Evolutionary conservation across 2,329 filamentous ascomycete genomes (phyloP).

Genomic region (Paraphoma sp.): DNA sequence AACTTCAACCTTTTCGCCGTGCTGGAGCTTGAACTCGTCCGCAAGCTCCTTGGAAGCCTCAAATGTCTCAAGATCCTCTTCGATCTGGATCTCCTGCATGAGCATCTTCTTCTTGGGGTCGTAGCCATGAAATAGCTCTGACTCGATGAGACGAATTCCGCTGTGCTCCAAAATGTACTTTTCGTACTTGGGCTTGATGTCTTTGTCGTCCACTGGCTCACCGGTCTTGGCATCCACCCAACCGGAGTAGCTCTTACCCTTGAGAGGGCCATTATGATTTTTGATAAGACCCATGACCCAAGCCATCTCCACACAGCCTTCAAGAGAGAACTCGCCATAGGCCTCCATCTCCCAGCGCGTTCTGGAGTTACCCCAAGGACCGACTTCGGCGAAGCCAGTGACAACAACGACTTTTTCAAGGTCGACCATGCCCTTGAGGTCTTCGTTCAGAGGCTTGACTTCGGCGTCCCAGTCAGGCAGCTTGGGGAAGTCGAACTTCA

Average conservation of each 20-base stretch:
- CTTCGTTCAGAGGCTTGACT: constrained; percentile 83
- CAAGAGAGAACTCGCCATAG: constrained; percentile 92
- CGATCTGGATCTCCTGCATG: constrained; percentile 95
- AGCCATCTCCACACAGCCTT: constrained; percentile 98
- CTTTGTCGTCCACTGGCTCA: constrained; percentile 96
- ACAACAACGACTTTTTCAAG: constrained; percentile 98
- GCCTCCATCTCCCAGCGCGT: constrained; percentile 99
- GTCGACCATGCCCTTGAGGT: constrained; percentile 97
- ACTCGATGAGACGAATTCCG: constrained; percentile 96
- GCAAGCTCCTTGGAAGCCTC: constrained; percentile 97
- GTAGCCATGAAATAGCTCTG: constrained; percentile 94
- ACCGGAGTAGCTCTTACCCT: constrained; percentile 94
- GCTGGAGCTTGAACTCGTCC: constrained; percentile 95
- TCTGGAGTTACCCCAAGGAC: constrained; percentile 97
- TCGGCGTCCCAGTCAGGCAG: constrained; percentile 92
- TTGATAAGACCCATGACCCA: constrained; percentile 99
- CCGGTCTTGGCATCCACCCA: constrained; percentile 96
- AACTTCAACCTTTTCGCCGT: constrained; percentile 96
- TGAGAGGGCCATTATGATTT: constrained; percentile 95
- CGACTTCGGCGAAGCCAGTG: constrained; percentile 93
- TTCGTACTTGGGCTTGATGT: constrained; percentile 97
- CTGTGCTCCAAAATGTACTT: constrained; percentile 95
- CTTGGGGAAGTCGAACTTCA: constrained; percentile 94
- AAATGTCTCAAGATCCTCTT: constrained; percentile 96
- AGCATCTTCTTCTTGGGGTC: constrained; percentile 99